Percentiles rank a stretch among this genome's conserved stretches.
Conservation (phyloP, 495 filamentous ascomycete species). For the Aspergillus homomorphus region DNA sequence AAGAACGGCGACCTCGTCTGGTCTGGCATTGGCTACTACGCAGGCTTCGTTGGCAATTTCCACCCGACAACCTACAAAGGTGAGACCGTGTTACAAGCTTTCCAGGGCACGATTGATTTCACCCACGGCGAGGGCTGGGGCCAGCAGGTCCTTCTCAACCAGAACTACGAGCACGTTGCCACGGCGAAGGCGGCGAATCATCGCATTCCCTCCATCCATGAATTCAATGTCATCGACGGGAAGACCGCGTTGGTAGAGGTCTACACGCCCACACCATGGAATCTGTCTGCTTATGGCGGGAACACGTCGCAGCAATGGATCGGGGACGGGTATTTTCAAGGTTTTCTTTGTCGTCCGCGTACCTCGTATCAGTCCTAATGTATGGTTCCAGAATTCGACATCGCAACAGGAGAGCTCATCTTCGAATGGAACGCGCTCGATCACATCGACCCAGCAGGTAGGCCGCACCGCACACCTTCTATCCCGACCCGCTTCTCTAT, state of each 20-base stretch:
- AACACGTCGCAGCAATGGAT: constrained; percentile 30
- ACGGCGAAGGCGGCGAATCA: constrained; percentile 43
- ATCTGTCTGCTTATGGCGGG: constrained; percentile 30
- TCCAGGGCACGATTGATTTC: constrained; percentile 46
- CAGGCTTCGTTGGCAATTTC: constrained; percentile 42
- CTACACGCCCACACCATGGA: constrained; percentile 20
- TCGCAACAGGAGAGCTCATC: constrained; percentile 29
- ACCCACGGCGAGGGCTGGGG: constrained; percentile 46
- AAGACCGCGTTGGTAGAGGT: constrained; percentile 30
- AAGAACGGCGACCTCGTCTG: constrained; percentile 51
- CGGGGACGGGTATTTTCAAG: constrained; percentile 34
- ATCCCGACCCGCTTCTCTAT: neutral
- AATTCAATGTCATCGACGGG: constrained; percentile 44
- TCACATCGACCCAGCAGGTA: constrained; percentile 32
- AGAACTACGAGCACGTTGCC: constrained; percentile 46
- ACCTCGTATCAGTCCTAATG: neutral
- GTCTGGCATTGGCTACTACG: constrained; percentile 48
- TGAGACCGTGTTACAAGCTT: constrained; percentile 45
- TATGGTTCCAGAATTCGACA: constrained; percentile 24
- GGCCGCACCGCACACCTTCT: no score
- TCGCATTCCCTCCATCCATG: constrained; percentile 42
- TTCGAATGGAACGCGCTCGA: constrained; percentile 37
- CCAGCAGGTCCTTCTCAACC: constrained; percentile 42
- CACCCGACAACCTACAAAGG: constrained; percentile 35
- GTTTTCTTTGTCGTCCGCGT: no score